Evolutionary conservation across 1,139 yeast species (phyloP).

Genomic region (Geotrichum carabidarum): DNA sequence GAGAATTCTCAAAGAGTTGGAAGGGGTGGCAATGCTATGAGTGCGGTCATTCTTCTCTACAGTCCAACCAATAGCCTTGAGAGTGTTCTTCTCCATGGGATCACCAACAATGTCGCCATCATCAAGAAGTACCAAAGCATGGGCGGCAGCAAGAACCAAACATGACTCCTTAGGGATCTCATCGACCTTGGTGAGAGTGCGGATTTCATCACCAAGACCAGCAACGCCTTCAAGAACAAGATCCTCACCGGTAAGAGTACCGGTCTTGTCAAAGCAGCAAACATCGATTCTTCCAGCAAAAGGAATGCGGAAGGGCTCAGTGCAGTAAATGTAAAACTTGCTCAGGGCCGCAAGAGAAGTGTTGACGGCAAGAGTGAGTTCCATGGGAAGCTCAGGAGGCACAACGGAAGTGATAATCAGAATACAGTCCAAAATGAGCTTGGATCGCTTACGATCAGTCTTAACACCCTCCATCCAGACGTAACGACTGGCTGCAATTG

Average conservation of each 20-base stretch:
- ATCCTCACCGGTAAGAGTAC: slow-evolving; percentile 96
- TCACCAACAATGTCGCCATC: slow-evolving; percentile 98
- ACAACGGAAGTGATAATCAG: slow-evolving; percentile 95
- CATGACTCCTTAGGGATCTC: slow-evolving; percentile 63
- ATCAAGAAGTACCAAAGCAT: slow-evolving; percentile 86
- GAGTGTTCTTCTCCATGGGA: slow-evolving; percentile 97
- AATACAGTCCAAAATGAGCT: slow-evolving; percentile 89
- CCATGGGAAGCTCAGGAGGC: slow-evolving; percentile 99
- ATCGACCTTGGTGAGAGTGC: slow-evolving; percentile 53
- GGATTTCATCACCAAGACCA: slow-evolving; percentile 57
- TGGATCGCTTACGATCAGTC: slow-evolving; percentile 92
- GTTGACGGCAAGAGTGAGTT: slow-evolving; percentile 95
- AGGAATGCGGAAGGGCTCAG: slow-evolving; percentile 98
- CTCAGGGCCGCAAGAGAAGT: slow-evolving; percentile 81
- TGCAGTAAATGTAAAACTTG: slow-evolving; percentile 87
- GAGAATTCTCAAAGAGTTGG: slow-evolving; percentile 57
- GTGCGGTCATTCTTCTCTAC: slow-evolving; percentile 64
- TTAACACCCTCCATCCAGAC: slow-evolving; percentile 97
- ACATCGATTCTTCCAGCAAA: slow-evolving; percentile 97
- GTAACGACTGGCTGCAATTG: slow-evolving; percentile 94
- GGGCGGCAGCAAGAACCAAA: slow-evolving; percentile 86
- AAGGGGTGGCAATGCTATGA: slow-evolving; percentile 24
- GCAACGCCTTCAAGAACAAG: slow-evolving; percentile 94
- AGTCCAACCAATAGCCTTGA: slow-evolving; percentile 81
- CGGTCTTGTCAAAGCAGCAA: slow-evolving; percentile 97